phyloP scores from a whole-genome alignment of 2,329 filamentous ascomycete species.

The Helotiales sp. region DNA sequence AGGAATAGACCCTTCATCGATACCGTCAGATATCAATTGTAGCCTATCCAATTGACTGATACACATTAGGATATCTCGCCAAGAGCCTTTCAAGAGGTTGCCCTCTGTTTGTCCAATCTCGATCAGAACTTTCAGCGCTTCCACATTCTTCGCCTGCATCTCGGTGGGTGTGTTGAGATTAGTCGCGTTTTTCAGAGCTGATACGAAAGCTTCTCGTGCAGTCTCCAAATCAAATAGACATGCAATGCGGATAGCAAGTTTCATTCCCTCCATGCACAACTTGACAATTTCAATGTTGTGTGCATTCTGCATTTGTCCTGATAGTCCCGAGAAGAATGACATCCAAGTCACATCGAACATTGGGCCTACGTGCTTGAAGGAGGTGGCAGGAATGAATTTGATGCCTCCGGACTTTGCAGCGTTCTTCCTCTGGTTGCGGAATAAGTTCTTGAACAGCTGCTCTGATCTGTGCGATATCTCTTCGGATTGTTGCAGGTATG shows the following conservation, averaged over 20 bases:
- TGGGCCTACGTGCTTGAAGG: slow-evolving; percentile 90
- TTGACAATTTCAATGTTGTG: slow-evolving; percentile 92
- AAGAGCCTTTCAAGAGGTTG: slow-evolving; percentile 85
- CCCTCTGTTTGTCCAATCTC: slow-evolving; percentile 94
- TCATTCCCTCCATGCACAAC: slow-evolving; percentile 93
- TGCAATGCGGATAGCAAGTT: slow-evolving; percentile 88
- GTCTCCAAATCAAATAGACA: slow-evolving; percentile 93
- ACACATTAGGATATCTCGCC: slow-evolving; percentile 94
- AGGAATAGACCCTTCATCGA: slow-evolving; percentile 89
- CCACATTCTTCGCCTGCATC: slow-evolving; percentile 94
- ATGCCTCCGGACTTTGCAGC: slow-evolving; percentile 67
- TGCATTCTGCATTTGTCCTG: slow-evolving; percentile 89
- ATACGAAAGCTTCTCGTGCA: slow-evolving; percentile 93
- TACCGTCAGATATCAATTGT: slow-evolving; percentile 91
- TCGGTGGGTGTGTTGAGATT: slow-evolving; percentile 95
- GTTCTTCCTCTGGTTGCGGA: slow-evolving; percentile 85
- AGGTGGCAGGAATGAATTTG: slow-evolving; percentile 90
- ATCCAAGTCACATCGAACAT: slow-evolving; percentile 99
- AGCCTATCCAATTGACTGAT: slow-evolving; percentile 95
- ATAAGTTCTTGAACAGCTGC: slow-evolving; percentile 91
- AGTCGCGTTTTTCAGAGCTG: slow-evolving; percentile 88
- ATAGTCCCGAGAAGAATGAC: slow-evolving; percentile 95
- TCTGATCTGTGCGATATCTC: slow-evolving; percentile 78
- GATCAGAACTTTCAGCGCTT: slow-evolving; percentile 88
- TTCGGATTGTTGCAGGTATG: slow-evolving; percentile 92